Evolutionary conservation across 257 asterid species (phyloP), one percentile per base, ranked within the genome.

Genomic region (Anisodus tanguticus): DNA sequence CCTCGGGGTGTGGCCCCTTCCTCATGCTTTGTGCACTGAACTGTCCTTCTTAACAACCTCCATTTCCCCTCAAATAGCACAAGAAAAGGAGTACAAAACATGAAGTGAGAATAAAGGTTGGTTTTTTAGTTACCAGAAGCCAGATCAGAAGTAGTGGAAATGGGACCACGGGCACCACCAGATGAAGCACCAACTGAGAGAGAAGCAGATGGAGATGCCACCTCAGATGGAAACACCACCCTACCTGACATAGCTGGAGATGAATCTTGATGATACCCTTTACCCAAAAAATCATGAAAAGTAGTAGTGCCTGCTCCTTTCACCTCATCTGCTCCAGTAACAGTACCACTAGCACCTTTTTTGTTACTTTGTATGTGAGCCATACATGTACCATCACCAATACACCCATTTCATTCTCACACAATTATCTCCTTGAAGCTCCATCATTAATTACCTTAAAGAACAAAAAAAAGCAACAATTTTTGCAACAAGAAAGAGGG

Each of bases 231-330:
- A 72, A 86, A 92, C 83, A 92, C 83, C 87, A 62, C 88, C 11
- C 84, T 90, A 19, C 90, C 90, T 8, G 82, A 86, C 80, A 90
- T 70, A 72, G 88, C 86, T 83, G 88, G 87, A 79, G 91, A 84
- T n/a, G 86, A 88, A 83, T 86, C 89, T 58, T 83, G 85, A 79
- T 91, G 89, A 85, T 92, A 87, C 55, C 89, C 94, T 76, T 90
- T 90, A 53, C 95, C 97, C 16, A 95, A 95, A 87, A 95, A 95
- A 87, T 95, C 99, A 91, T 95, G 99, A 83, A 94, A 95, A 87
- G 86, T 69, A 87, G 86, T 68, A 16, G 93, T 87, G 31, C 17
- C 64, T 55, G 66, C 83, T 90, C 47, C n/a, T 91, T 93, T 92
- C 86, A 74, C 88, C 85, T 93, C 97, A 84, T 74, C 60, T 19